Conservation (phyloP, 306 rosid species). For the Pachyrhizus erosus region DNA sequence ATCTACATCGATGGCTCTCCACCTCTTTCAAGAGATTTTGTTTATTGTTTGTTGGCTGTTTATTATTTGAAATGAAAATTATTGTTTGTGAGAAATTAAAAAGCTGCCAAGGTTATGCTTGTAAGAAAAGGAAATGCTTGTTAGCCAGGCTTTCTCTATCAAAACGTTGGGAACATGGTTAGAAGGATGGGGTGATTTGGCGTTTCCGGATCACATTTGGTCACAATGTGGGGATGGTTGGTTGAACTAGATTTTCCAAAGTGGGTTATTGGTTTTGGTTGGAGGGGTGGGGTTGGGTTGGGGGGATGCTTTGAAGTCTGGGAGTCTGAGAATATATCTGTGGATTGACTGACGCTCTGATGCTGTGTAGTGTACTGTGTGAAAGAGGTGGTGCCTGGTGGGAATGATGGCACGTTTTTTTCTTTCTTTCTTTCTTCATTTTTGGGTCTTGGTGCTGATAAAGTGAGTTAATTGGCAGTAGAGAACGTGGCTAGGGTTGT, state of each 20-base stretch:
- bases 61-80: not conserved
- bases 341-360: not conserved
- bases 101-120: slow-evolving; percentile 22
- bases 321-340: slow-evolving; percentile 26
- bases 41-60: not conserved
- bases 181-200: too few relatives aligned
- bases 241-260: not conserved
- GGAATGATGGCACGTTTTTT: too few relatives aligned
- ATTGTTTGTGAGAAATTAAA: not conserved
- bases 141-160: slow-evolving; percentile 23
- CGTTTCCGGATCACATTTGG: not conserved
- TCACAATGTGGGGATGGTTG: slow-evolving; percentile 5
- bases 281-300: too few relatives aligned
- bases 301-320: slow-evolving; percentile 51
- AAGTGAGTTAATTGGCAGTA: slow-evolving; percentile 33
- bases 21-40: not conserved
- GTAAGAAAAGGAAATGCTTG: slow-evolving; percentile 37
- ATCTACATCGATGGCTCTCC: not conserved
- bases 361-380: not conserved
- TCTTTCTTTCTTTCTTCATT: not conserved
- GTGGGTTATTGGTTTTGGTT: slow-evolving; percentile 14
- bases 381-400: too few relatives aligned
- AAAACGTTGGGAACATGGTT: too few relatives aligned
- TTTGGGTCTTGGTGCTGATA: not conserved
- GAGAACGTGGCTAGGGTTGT: slow-evolving; percentile 67